Conservation (phyloP, 192 early-diverging fungal genomes). For the Linnemannia elongata region DNA sequence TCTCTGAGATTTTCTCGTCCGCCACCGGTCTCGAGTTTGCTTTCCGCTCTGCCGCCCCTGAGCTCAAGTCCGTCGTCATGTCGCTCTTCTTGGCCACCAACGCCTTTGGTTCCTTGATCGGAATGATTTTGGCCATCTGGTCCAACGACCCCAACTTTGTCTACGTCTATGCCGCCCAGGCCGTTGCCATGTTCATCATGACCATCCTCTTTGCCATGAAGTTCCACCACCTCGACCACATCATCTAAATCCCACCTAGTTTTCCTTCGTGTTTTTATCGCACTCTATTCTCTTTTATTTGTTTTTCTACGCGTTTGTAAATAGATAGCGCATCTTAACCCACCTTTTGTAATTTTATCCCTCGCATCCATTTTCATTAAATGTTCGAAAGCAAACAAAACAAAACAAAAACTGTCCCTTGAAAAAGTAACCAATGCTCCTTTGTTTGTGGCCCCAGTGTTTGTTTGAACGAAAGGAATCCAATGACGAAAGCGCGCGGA, state of each 20-base stretch:
- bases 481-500: no score
- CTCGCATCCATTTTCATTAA: neutral
- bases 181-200: slow-evolving; percentile 54
- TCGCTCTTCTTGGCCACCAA: slow-evolving; percentile 74
- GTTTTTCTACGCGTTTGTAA: slow-evolving; percentile 1
- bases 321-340: slow-evolving; percentile 18
- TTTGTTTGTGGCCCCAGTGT: neutral
- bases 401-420: neutral
- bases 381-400: neutral
- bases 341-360: slow-evolving; percentile 15
- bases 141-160: slow-evolving; percentile 69
- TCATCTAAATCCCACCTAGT: slow-evolving; percentile 22
- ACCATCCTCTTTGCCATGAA: slow-evolving; percentile 66
- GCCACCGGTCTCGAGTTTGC: slow-evolving; percentile 77
- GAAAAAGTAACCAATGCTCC: neutral
- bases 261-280: neutral
- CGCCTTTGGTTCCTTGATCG: slow-evolving; percentile 71
- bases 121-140: slow-evolving; percentile 70
- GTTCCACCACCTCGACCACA: slow-evolving; percentile 67
- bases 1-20: slow-evolving; percentile 73
- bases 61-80: slow-evolving; percentile 77
- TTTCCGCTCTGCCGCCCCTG: slow-evolving; percentile 69
- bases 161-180: slow-evolving; percentile 69
- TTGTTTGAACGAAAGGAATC: neutral
- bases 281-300: neutral